These are phyloP conservation scores for Hypoxylon sp. DNA, from an alignment of 2,329 filamentous ascomycete genomes.

Conservation along the genomic window DNA sequence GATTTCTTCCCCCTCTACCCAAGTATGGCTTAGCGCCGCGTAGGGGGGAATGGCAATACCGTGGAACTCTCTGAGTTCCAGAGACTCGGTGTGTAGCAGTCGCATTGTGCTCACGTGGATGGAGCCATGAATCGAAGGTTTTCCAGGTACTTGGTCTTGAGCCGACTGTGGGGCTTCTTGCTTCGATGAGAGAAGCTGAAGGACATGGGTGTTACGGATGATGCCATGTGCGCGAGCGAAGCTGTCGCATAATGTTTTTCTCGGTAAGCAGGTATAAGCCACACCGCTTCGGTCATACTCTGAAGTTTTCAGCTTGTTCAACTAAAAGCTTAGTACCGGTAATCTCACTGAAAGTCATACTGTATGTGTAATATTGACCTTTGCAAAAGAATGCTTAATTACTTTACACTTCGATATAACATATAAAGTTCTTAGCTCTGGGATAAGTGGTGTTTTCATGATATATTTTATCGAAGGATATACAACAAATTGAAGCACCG, in stretches of 20 bases:
- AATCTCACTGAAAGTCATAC: no score
- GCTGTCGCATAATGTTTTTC: background rate
- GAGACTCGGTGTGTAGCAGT: conserved; percentile 38
- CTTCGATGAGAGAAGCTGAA: background rate
- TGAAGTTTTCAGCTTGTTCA: background rate
- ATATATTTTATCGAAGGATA: no score
- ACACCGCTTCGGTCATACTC: background rate
- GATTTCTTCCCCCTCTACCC: conserved; percentile 39
- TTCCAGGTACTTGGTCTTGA: background rate
- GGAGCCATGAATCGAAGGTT: background rate
- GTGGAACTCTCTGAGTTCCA: conserved; percentile 36
- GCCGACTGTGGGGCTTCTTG: background rate
- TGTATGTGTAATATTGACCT: no score
- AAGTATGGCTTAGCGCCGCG: conserved; percentile 44
- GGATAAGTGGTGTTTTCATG: no score
- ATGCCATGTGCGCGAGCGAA: background rate
- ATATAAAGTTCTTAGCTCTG: no score
- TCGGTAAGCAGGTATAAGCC: background rate
- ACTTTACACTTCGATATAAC: no score
- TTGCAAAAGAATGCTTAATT: no score
- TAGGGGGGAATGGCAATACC: conserved; percentile 32
- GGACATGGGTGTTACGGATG: background rate
- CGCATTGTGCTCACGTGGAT: conserved; percentile 27
- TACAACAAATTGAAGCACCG: no score
- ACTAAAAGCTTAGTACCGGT: background rate